Percentiles rank a stretch among this genome's conserved stretches.
These are phyloP conservation scores for Helianthus tuberosus DNA, from an alignment of 129 eudicot species.

Conservation along the genomic window DNA sequence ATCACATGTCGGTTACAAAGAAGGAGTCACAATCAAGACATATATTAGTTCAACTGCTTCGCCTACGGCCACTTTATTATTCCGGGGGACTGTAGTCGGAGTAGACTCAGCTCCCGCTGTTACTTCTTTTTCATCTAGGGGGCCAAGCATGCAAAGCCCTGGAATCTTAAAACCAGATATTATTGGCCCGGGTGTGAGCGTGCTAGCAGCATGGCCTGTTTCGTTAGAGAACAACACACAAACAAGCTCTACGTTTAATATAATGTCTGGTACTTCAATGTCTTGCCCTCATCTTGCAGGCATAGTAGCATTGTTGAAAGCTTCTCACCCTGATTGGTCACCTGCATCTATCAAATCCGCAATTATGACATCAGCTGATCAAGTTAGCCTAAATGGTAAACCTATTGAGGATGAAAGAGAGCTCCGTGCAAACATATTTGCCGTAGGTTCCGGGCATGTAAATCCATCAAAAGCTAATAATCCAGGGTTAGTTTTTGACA, in stretches of 20 bases:
- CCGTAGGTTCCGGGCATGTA: conserved; percentile 56
- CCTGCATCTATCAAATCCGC: conserved; percentile 62
- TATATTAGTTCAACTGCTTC: conserved; percentile 40
- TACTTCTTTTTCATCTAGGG: conserved; percentile 55
- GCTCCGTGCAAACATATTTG: conserved; percentile 39
- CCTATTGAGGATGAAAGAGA: conserved; percentile 44
- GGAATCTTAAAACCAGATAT: conserved; percentile 70
- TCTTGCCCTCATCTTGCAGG: conserved; percentile 72
- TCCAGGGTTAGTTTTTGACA: conserved; percentile 49
- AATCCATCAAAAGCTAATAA: conserved; percentile 55
- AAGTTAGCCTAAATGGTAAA: conserved; percentile 41
- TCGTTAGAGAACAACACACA: conserved; percentile 46
- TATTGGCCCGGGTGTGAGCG: conserved; percentile 62
- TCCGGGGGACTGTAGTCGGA: conserved; percentile 47
- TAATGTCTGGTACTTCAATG: conserved; percentile 59
- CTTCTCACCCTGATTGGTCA: conserved; percentile 50
- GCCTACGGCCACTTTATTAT: conserved; percentile 38
- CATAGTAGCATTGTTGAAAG: conserved; percentile 54
- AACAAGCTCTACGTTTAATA: conserved; percentile 35
- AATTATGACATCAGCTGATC: conserved; percentile 49
- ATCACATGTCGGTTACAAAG: conserved; percentile 37
- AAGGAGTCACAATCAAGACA: conserved; percentile 34
- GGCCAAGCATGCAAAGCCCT: conserved; percentile 52
- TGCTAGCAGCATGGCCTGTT: conserved; percentile 63
- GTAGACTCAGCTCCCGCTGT: conserved; percentile 38